Evolutionary conservation across 2,329 filamentous ascomycete species (phyloP).

Genomic region (Aspergillus pseudotamarii): DNA sequence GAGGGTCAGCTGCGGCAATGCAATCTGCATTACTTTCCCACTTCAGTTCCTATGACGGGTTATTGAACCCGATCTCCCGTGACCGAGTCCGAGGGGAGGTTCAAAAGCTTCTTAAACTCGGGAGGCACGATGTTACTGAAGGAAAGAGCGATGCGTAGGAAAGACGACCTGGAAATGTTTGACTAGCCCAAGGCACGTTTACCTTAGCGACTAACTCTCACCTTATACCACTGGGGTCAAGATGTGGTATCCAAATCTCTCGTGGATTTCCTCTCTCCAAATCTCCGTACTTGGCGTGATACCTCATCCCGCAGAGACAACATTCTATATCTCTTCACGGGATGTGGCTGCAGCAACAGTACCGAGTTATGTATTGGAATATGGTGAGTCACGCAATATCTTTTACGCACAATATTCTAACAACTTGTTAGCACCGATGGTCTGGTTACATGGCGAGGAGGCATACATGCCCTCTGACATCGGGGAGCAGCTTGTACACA

Average conservation of each 20-base stretch:
- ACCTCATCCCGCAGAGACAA: background rate
- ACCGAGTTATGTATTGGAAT: conserved; percentile 49
- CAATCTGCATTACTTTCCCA: background rate
- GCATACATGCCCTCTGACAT: conserved; percentile 55
- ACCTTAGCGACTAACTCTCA: background rate
- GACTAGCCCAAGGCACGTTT: background rate
- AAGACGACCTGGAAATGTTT: background rate
- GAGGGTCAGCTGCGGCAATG: conserved; percentile 1
- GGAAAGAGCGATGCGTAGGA: background rate
- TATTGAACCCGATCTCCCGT: background rate
- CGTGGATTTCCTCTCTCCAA: conserved; percentile 2
- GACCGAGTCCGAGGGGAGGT: background rate
- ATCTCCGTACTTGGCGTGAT: background rate
- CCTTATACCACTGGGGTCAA: background rate
- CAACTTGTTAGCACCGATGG: conserved; percentile 48
- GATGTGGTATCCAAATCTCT: background rate
- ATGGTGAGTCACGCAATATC: conserved; percentile 38
- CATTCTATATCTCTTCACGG: background rate
- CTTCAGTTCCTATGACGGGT: background rate
- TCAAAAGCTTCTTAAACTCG: background rate
- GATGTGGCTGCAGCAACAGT: conserved; percentile 29
- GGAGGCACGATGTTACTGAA: background rate
- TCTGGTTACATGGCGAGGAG: conserved; percentile 55
- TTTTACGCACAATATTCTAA: conserved; percentile 9
- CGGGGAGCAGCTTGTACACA: conserved; percentile 49